These are phyloP conservation scores for Saccharomycopsis oosterbeekiorum DNA, from an alignment of 805 yeast genomes.

Conservation along the genomic window DNA sequence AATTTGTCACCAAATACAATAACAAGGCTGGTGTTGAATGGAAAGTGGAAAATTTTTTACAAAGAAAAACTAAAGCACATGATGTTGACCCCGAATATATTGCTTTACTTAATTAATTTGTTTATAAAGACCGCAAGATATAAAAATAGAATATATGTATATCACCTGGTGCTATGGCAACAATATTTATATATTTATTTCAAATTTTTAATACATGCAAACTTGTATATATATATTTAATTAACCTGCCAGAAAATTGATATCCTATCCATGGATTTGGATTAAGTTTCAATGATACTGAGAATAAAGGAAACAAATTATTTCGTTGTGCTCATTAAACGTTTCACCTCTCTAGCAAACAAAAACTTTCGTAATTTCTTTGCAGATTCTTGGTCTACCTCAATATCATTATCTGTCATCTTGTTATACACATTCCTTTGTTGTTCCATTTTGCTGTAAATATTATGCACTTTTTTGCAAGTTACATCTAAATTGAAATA, in stretches of 20 bases:
- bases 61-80: constrained; percentile 20
- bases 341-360: neutral
- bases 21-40: constrained; percentile 49
- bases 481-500: neutral
- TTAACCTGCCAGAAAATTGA: neutral
- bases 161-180: neutral
- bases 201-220: neutral
- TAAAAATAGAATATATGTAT: too few species aligned
- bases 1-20: constrained; percentile 43
- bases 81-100: constrained; percentile 15
- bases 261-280: neutral
- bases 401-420: neutral
- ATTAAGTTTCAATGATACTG: too few species aligned
- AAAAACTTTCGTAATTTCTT: neutral
- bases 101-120: constrained; percentile 10
- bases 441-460: neutral
- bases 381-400: neutral
- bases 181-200: neutral
- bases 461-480: neutral
- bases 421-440: neutral
- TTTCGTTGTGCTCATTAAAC: neutral
- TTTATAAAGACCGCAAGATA: neutral
- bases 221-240: neutral
- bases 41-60: constrained; percentile 52
- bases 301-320: neutral